phyloP scores from a whole-genome alignment of 805 yeast genomes.

The Isabelozyma rhagii region DNA sequence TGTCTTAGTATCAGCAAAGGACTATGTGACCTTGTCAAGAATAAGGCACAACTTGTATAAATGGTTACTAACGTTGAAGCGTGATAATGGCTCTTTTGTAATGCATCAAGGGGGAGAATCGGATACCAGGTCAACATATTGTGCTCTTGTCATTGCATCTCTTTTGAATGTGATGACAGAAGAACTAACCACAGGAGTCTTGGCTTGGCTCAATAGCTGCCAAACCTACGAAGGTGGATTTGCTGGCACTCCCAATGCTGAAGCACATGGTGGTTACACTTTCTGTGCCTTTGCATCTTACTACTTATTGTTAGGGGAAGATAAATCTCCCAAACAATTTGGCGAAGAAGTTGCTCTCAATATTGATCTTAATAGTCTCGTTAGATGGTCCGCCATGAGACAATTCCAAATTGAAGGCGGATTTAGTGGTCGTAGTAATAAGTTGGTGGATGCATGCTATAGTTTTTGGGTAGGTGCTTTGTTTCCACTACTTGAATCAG shows the following conservation, averaged over 20 bases:
- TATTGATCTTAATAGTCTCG: conserved; percentile 47
- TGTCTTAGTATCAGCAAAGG: conserved; percentile 53
- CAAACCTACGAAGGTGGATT: conserved; percentile 97
- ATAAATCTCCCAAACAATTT: conserved; percentile 12
- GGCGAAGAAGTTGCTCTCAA: conserved; percentile 17
- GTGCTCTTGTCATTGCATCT: conserved; percentile 74
- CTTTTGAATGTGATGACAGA: conserved; percentile 61
- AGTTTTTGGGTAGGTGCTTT: conserved; percentile 93
- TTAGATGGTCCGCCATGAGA: conserved; percentile 67
- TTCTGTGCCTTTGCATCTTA: conserved; percentile 76
- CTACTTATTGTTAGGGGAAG: conserved; percentile 45
- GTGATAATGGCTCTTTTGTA: conserved; percentile 68
- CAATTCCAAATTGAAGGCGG: conserved; percentile 83
- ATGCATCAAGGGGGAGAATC: conserved; percentile 79
- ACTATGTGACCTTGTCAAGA: conserved; percentile 24
- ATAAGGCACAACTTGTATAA: conserved; percentile 41
- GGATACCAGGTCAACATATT: conserved; percentile 83
- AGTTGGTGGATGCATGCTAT: conserved; percentile 94
- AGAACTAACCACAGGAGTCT: conserved; percentile 51
- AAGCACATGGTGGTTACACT: conserved; percentile 97
- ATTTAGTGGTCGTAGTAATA: conserved; percentile 84
- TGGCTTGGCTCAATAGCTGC: conserved; percentile 62
- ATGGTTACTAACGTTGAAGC: conserved; percentile 69
- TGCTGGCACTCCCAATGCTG: conserved; percentile 72
- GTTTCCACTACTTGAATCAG: conserved; percentile 58